Percentiles rank a stretch among this genome's conserved stretches.
Conservation (phyloP, 2,329 filamentous ascomycete genomes). For the Colletotrichum sp. region DNA sequence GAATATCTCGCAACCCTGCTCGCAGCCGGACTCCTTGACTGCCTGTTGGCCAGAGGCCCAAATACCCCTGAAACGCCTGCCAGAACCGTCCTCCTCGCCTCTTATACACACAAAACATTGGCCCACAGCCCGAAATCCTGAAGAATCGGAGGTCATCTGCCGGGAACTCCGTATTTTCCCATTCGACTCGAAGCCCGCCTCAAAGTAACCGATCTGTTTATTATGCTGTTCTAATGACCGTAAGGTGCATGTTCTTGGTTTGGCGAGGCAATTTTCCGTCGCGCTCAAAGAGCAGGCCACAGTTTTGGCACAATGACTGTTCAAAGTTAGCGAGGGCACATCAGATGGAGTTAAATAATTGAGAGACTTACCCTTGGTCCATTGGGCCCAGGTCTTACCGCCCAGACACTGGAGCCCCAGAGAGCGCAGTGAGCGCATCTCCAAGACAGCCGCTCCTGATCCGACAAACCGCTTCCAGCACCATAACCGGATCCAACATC, state of each 20-base stretch:
- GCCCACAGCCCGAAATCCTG: neutral
- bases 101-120: conserved; percentile 4
- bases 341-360: conserved; percentile 23
- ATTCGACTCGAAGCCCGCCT: neutral
- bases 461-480: conserved; percentile 70
- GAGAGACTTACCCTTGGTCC: conserved; percentile 75
- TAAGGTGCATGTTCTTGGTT: conserved; percentile 23
- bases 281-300: conserved; percentile 86
- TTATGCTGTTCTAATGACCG: conserved; percentile 17
- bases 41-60: conserved; percentile 5
- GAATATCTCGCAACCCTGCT: conserved; percentile 15
- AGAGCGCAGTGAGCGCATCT: conserved; percentile 86
- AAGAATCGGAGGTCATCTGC: conserved; percentile 34
- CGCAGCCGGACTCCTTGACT: conserved; percentile 18
- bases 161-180: neutral
- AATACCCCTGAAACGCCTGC: conserved; percentile 16
- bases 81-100: conserved; percentile 1
- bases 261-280: conserved; percentile 75
- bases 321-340: neutral
- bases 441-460: conserved; percentile 83
- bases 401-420: conserved; percentile 92
- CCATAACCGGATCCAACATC: conserved; percentile 74
- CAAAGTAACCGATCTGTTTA: neutral
- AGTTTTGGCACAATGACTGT: conserved; percentile 90
- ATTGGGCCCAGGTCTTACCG: conserved; percentile 86